A percentile compares a stretch with the other conserved stretches of the same genome.
Evolutionary conservation across 148 eudicot species (phyloP).

Genomic region (Persicaria tinctoria): DNA sequence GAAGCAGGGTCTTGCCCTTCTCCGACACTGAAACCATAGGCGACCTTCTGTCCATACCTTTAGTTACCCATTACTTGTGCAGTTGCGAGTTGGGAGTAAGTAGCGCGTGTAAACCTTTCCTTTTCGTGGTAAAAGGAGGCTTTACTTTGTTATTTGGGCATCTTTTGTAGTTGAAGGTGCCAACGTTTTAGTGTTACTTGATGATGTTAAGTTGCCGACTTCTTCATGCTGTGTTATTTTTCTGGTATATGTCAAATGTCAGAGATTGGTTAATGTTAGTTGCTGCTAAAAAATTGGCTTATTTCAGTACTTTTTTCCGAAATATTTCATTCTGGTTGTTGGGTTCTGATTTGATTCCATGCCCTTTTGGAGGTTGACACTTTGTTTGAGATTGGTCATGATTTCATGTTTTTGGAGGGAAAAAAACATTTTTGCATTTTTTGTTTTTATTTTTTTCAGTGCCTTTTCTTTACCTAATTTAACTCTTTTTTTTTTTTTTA

Average conservation of each 20-base stretch:
- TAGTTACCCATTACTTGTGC: slow-evolving; percentile 12
- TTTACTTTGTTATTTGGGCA: background rate
- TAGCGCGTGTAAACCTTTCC: slow-evolving; percentile 7
- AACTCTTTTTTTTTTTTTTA: too few relatives aligned
- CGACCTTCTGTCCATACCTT: slow-evolving; percentile 7
- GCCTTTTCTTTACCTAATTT: too few relatives aligned
- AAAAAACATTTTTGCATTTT: too few relatives aligned
- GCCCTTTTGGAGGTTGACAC: background rate
- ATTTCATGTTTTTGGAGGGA: too few relatives aligned
- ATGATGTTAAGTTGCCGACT: slow-evolving; percentile 3
- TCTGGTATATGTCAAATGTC: slow-evolving; percentile 11
- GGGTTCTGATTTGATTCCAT: background rate
- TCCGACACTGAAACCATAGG: slow-evolving; percentile 2
- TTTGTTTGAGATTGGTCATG: background rate
- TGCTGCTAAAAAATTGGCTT: background rate
- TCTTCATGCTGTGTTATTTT: background rate
- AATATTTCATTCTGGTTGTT: background rate
- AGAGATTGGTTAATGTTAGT: slow-evolving; percentile 3
- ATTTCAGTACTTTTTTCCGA: background rate
- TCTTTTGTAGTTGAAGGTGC: slow-evolving; percentile 5
- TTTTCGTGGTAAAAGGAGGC: background rate
- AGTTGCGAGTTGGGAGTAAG: slow-evolving; percentile 14
- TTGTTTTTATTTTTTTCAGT: too few relatives aligned
- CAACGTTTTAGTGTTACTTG: background rate
- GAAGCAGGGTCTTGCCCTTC: slow-evolving; percentile 8